Percentiles rank a stretch among this genome's conserved stretches.
phyloP scores from a whole-genome alignment of 805 yeast species.

The Wickerhamiella occidentalis region DNA sequence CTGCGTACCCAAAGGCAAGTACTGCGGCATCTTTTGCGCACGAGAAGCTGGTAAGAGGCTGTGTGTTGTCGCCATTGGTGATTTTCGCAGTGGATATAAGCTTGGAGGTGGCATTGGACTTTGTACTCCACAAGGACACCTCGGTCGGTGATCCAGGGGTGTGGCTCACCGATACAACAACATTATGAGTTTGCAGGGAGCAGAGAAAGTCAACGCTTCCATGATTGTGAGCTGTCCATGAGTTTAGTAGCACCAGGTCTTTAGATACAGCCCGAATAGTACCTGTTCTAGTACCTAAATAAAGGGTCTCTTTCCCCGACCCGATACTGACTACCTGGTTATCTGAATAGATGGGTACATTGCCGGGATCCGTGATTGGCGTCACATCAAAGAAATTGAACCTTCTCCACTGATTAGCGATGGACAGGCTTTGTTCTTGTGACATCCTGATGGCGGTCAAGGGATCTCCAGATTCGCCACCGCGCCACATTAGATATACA shows the following conservation, averaged over 20 bases:
- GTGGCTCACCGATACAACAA: constrained; percentile 59
- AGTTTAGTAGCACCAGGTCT: constrained; percentile 35
- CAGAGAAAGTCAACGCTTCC: constrained; percentile 47
- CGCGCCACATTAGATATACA: no score
- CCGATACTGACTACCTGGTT: constrained; percentile 54
- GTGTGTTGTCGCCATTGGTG: constrained; percentile 61
- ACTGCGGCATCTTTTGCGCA: constrained; percentile 46
- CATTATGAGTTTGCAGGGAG: constrained; percentile 37
- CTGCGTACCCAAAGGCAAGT: constrained; percentile 65
- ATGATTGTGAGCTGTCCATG: constrained; percentile 51
- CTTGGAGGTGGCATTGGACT: constrained; percentile 26
- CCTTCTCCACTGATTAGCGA: constrained; percentile 48
- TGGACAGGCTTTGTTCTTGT: neutral
- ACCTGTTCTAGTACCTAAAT: constrained; percentile 45
- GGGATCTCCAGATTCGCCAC: neutral
- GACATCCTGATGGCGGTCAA: neutral
- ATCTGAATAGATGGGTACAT: constrained; percentile 64
- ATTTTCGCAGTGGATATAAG: constrained; percentile 54
- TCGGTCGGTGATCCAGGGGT: constrained; percentile 56
- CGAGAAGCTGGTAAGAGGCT: constrained; percentile 59
- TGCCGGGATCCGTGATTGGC: constrained; percentile 76
- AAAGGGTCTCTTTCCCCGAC: constrained; percentile 44
- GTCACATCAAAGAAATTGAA: constrained; percentile 74
- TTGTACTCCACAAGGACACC: constrained; percentile 58
- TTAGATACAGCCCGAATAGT: constrained; percentile 44